Conservation (phyloP, 129 eudicot species). For the Pulicaria dysenterica region DNA sequence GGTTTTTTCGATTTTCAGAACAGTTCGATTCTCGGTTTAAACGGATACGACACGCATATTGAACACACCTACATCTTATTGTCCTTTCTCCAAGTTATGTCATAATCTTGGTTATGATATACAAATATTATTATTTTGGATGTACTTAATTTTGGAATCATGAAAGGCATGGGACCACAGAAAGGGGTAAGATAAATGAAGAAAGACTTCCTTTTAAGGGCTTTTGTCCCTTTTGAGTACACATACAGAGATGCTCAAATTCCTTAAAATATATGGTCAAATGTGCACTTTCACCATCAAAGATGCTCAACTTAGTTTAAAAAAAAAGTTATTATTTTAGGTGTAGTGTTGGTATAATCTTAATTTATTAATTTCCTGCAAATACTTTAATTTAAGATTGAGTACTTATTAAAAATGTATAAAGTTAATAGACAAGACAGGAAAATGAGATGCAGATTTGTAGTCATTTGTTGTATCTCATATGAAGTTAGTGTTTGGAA, state of each 20-base stretch:
- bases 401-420: conserved; percentile 3
- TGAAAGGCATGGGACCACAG: conserved; percentile 33
- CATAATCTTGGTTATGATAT: neutral
- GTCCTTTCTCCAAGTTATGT: neutral
- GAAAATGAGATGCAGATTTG: conserved; percentile 20
- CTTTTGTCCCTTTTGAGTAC: conserved; percentile 31
- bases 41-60: no score
- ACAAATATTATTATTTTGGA: conserved; percentile 13
- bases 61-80: no score
- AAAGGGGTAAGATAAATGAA: conserved; percentile 12
- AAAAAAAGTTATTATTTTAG: neutral
- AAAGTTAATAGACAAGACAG: conserved; percentile 34
- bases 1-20: no score
- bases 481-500: conserved; percentile 37
- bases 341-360: neutral
- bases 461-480: conserved; percentile 22
- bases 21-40: no score
- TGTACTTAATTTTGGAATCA: conserved; percentile 23
- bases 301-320: conserved; percentile 28
- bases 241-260: conserved; percentile 26
- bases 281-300: conserved; percentile 39
- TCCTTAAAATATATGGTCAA: conserved; percentile 34
- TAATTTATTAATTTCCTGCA: neutral
- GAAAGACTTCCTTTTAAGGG: conserved; percentile 28
- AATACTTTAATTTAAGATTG: conserved; percentile 1